Evolutionary conservation across 495 filamentous ascomycete genomes (phyloP), one percentile per base, ranked within the genome.

Genomic region (Umbilicaria muhlenbergii): DNA sequence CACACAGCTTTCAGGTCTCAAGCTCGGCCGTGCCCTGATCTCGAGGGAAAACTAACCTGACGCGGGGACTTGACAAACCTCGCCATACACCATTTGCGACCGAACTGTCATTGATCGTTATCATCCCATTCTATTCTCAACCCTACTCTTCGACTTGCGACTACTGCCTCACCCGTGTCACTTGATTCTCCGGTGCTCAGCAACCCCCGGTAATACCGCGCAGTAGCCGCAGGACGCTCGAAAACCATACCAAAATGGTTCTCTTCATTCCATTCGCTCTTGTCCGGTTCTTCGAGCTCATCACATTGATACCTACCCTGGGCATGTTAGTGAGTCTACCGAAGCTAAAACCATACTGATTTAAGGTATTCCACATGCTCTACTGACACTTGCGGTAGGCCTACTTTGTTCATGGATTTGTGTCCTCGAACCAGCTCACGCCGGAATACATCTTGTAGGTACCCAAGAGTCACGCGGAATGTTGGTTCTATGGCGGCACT

Each of bases 301-400:
- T 81, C 63, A 89, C 83, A 35, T 60, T 92, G 70, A 86, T 91
- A 62, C 87, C 87, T 14, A 83, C 78, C 45, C 68, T 94, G 53
- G 87, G 86, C 65, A 89, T 94, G 74, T 73, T 93, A 55, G 69
- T 73, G 58, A 17, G 66, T 55, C 31, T 10, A 39, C 18, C 33
- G 3, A 21, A 36, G 16, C 44, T 24, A 14, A 33, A 33, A 34
- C 41, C 43, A 12, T 39, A 16, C 34, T 15, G 12, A 21, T 6
- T 39, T 28, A 6, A 28, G 6, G 0, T 28, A 28, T 28, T 4
- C 17, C 16, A 13, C 12, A 41, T 12, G 28, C 15, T 14, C 34
- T 28, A 43, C 49, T 55, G 32, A 55, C 51, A 34, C 17, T 11
- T 10, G 17, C 11, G 11, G 8, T 34, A 72, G 54, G 73, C 81